phyloP scores from a whole-genome alignment of 2,329 filamentous ascomycete species.

The Fusarium pilosicola region DNA sequence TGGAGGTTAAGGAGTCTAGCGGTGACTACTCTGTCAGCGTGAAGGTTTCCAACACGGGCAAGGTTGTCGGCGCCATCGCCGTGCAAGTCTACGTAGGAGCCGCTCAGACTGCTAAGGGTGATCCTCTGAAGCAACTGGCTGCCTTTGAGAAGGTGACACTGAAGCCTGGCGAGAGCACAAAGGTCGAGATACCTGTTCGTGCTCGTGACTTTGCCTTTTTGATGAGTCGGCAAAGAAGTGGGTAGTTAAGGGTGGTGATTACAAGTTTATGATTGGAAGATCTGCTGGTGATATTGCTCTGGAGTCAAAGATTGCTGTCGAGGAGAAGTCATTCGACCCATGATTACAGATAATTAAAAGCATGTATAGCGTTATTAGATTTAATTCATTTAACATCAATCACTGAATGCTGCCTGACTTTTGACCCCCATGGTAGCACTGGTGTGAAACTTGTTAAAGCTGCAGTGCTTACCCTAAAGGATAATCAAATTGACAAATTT shows the following conservation, averaged over 20 bases:
- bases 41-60: slow-evolving; percentile 67
- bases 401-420: background rate
- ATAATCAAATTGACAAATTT: too few relatives aligned
- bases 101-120: slow-evolving; percentile 23
- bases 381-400: background rate
- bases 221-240: slow-evolving; percentile 43
- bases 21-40: slow-evolving; percentile 58
- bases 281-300: slow-evolving; percentile 41
- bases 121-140: slow-evolving; percentile 68
- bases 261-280: slow-evolving; percentile 44
- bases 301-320: slow-evolving; percentile 33
- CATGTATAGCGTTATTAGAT: slow-evolving; percentile 6
- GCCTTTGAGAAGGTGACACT: slow-evolving; percentile 70
- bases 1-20: slow-evolving; percentile 53
- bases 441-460: background rate
- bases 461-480: background rate
- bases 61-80: slow-evolving; percentile 59
- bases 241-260: slow-evolving; percentile 43
- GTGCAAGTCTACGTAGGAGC: slow-evolving; percentile 64
- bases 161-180: slow-evolving; percentile 41
- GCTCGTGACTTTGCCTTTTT: slow-evolving; percentile 45
- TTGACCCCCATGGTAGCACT: background rate
- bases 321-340: slow-evolving; percentile 34
- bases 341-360: slow-evolving; percentile 1
- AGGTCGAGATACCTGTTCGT: slow-evolving; percentile 37